Evolutionary conservation across 2,329 filamentous ascomycete species (phyloP).

Genomic region (Cladosporium sp.): DNA sequence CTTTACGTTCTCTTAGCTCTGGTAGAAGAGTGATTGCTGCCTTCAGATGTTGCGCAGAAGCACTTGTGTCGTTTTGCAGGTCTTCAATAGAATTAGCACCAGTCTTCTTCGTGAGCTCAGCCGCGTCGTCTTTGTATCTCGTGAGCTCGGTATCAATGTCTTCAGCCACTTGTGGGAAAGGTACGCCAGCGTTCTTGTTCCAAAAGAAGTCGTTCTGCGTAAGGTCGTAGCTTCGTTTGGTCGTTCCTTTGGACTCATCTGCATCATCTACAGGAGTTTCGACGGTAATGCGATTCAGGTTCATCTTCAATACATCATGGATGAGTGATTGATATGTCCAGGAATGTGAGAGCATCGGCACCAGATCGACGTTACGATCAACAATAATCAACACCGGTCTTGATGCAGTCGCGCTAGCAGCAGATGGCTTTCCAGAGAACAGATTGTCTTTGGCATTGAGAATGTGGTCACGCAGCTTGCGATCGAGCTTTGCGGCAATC

Average conservation of each 20-base stretch:
- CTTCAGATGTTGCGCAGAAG: constrained; percentile 90
- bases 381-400: constrained; percentile 89
- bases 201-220: constrained; percentile 93
- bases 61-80: constrained; percentile 79
- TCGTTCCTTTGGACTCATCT: constrained; percentile 68
- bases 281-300: constrained; percentile 90
- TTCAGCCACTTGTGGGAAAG: constrained; percentile 93
- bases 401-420: constrained; percentile 61
- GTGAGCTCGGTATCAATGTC: constrained; percentile 92
- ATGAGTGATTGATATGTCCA: constrained; percentile 87
- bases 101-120: constrained; percentile 90
- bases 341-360: constrained; percentile 98
- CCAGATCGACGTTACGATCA: constrained; percentile 90
- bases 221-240: constrained; percentile 86
- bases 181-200: constrained; percentile 82
- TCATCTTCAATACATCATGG: constrained; percentile 71
- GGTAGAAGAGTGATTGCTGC: constrained; percentile 90
- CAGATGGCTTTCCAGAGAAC: constrained; percentile 67
- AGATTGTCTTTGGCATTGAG: constrained; percentile 97
- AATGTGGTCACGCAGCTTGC: constrained; percentile 92
- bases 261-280: constrained; percentile 76
- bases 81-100: constrained; percentile 91
- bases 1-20: constrained; percentile 86
- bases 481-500: constrained; percentile 88
- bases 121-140: constrained; percentile 91